Percentiles rank a stretch among this genome's conserved stretches.
phyloP scores from a whole-genome alignment of 1,139 yeast species.

The Hansenula anomala region DNA sequence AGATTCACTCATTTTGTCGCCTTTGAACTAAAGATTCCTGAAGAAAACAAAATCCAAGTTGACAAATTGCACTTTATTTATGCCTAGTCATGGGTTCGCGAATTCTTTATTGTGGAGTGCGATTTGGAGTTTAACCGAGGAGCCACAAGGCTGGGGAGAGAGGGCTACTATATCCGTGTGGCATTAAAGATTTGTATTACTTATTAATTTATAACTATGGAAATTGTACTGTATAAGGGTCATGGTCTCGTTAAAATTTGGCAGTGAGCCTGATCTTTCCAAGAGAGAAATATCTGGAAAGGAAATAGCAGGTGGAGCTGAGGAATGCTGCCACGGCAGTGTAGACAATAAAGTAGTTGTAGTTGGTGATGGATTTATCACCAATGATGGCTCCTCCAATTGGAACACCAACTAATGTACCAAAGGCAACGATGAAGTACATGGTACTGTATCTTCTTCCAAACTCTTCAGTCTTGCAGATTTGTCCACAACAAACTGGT shows the following conservation, averaged over 20 bases:
- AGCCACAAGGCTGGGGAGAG: not conserved
- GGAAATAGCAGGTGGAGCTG: slow-evolving; percentile 19
- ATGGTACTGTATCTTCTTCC: slow-evolving; percentile 48
- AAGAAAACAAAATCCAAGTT: no score
- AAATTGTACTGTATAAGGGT: no score
- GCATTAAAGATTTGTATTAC: not conserved
- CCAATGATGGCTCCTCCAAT: slow-evolving; percentile 49
- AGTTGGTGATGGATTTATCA: slow-evolving; percentile 23
- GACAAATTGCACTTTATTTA: no score
- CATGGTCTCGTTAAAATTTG: not conserved
- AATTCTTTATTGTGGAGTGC: not conserved
- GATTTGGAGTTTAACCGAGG: not conserved
- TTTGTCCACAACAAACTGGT: slow-evolving; percentile 39
- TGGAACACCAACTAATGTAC: slow-evolving; percentile 42
- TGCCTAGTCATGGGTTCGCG: no score
- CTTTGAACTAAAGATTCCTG: no score
- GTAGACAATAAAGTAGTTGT: slow-evolving; percentile 16
- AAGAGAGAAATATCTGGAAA: slow-evolving; percentile 31
- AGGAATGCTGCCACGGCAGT: slow-evolving; percentile 9
- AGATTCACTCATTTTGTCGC: not conserved
- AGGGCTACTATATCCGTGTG: no score
- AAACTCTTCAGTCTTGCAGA: slow-evolving; percentile 43
- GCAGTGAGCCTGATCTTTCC: slow-evolving; percentile 22
- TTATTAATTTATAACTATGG: not conserved
- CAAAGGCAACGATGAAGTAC: slow-evolving; percentile 39